Conservation (phyloP, 208 protist species). For the Acanthamoeba royreba region DNA sequence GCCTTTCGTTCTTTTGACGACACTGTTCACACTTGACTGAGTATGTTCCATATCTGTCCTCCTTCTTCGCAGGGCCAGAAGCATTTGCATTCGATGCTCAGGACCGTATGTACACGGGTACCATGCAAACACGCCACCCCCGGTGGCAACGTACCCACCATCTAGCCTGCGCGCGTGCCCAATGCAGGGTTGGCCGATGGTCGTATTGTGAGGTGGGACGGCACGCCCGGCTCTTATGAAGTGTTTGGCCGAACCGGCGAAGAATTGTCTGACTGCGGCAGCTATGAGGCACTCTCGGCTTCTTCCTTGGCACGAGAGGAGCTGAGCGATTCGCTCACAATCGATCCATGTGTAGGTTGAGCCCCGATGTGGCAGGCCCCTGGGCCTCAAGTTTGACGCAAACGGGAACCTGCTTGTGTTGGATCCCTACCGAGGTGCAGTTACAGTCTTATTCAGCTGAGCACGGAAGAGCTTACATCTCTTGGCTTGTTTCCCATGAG, state of each 20-base stretch:
- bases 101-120: constrained; percentile 9
- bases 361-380: not conserved
- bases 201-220: not conserved
- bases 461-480: not conserved
- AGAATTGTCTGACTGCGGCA: not conserved
- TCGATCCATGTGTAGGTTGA: not conserved
- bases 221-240: not conserved
- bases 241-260: not conserved
- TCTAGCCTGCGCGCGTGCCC: not conserved
- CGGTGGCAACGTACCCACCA: not conserved
- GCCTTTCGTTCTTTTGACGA: not conserved
- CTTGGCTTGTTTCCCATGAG: not conserved
- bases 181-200: not conserved
- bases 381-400: not conserved
- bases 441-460: not conserved
- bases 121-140: too few species aligned
- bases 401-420: not conserved
- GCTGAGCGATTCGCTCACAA: not conserved
- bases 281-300: not conserved
- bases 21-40: not conserved
- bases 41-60: not conserved
- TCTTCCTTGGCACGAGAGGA: not conserved
- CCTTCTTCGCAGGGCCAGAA: not conserved
- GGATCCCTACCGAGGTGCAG: not conserved
- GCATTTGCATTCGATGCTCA: not conserved